Evolutionary conservation across 352 stramenopile species (phyloP), one percentile per base, ranked within the genome.

Genomic region (Globisporangium polare): DNA sequence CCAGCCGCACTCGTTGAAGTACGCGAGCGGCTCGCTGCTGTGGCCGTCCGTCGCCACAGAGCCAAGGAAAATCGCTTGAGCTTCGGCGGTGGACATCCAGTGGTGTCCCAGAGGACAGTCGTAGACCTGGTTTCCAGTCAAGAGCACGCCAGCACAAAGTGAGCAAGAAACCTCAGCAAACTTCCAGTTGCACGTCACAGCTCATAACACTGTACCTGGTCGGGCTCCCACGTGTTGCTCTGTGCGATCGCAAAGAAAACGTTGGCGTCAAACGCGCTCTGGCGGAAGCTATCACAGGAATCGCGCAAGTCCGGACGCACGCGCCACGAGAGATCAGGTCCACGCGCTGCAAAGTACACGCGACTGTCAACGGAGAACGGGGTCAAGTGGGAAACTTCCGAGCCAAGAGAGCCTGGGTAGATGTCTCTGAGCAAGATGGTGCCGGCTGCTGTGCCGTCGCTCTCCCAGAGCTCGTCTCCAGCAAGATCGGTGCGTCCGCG

Each of bases 1-100:
- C 91, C 91, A 97, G 22, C 87, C 91, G 62, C 91, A 97, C 60
- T 96, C 71, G 27, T 78, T 71, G 53, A 80, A 95, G 71, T 97
- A 97, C 45, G 80, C 85, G 24, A 79, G 63, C 35, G 69, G 69
- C 45, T 86, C 75, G 13, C 41, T 61, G 1, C 20, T 54, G 33
- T 77, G 55, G 0, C 64, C 66, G 35, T 80, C 61, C 8, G 58
- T 43, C 4, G 66, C 56, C 17, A 73, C 60, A 0, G 53, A 73
- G 26, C 81, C 79, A 0, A 82, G 17, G 33, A 90, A 90, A 10
- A 77, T 41, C 0, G 46, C 13, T 1, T 68, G 41, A 0, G 80
- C 83, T 69, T 97, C 75, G n/a, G 72, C 74, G 0, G 90, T 96
- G 7, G 80, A 87, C 65, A 92, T 88, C 88, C 90, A 97, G 39